These are phyloP conservation scores for Erysimum cheiri DNA, from an alignment of 441 rosid species.

Conservation along the genomic window DNA sequence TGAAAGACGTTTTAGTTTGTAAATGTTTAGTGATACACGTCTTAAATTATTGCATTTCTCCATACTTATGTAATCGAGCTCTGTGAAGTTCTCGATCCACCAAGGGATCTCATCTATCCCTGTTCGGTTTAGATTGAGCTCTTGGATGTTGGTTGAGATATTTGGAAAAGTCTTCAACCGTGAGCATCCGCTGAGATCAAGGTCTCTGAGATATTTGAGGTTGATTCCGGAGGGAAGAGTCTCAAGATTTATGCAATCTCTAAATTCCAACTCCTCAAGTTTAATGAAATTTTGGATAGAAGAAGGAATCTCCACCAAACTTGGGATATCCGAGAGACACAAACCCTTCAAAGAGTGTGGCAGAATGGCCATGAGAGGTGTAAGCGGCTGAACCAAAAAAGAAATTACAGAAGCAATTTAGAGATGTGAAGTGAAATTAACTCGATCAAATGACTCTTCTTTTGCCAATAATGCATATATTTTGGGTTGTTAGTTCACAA, in stretches of 20 bases:
- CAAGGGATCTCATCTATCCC: too few species aligned
- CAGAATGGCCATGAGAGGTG: neutral
- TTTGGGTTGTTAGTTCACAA: too few species aligned
- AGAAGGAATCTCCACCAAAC: constrained; percentile 19
- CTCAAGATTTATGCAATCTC: constrained; percentile 12
- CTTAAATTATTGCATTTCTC: neutral
- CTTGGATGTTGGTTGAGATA: too few species aligned
- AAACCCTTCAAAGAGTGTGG: neutral
- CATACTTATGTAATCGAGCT: too few species aligned
- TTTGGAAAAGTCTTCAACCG: constrained; percentile 3
- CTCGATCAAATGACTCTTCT: too few species aligned
- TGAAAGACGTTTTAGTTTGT: neutral
- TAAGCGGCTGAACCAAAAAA: neutral
- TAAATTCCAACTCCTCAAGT: too few species aligned
- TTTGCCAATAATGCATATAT: too few species aligned
- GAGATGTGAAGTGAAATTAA: too few species aligned
- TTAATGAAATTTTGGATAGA: neutral
- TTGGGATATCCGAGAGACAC: neutral
- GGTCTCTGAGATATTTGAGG: neutral
- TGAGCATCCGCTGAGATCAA: constrained; percentile 21
- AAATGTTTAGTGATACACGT: constrained; percentile 26
- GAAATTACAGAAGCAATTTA: too few species aligned
- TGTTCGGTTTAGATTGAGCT: too few species aligned
- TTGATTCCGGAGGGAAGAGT: neutral
- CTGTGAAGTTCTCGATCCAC: too few species aligned